Conservation (phyloP, 768 basidiomycete genomes). For the Porphyrellus cyaneotinctus region DNA sequence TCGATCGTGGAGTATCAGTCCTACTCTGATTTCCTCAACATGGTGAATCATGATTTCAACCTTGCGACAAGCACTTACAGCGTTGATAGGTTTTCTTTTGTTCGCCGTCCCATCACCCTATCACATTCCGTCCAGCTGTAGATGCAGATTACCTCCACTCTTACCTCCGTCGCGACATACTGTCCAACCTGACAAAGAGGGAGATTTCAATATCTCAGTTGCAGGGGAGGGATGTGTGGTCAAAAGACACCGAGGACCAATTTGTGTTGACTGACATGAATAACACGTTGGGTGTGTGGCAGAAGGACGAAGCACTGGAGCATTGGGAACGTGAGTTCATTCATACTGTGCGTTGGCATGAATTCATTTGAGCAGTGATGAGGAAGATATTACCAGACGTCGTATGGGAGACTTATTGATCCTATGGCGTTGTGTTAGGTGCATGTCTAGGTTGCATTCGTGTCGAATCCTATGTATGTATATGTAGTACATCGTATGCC, state of each 20-base stretch:
- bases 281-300: slow-evolving; percentile 64
- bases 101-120: slow-evolving; percentile 47
- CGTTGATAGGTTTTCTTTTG: slow-evolving; percentile 75
- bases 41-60: slow-evolving; percentile 44
- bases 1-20: slow-evolving; percentile 44
- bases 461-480: neutral
- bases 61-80: slow-evolving; percentile 5
- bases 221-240: slow-evolving; percentile 20
- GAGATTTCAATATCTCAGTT: slow-evolving; percentile 51
- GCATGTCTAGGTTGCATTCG: neutral
- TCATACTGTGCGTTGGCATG: neutral
- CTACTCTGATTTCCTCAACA: slow-evolving; percentile 59
- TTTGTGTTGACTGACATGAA: slow-evolving; percentile 59
- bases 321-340: slow-evolving; percentile 70
- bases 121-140: slow-evolving; percentile 55
- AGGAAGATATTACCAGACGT: slow-evolving; percentile 65
- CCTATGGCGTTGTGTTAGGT: neutral
- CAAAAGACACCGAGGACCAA: slow-evolving; percentile 33
- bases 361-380: slow-evolving; percentile 54
- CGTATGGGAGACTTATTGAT: slow-evolving; percentile 76
- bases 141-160: slow-evolving; percentile 67
- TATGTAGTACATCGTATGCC: no score
- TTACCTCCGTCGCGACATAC: slow-evolving; percentile 56
- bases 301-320: slow-evolving; percentile 56
- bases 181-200: slow-evolving; percentile 47